These are phyloP conservation scores for Suillus weaverae DNA, from an alignment of 768 basidiomycete species.

Conservation along the genomic window DNA sequence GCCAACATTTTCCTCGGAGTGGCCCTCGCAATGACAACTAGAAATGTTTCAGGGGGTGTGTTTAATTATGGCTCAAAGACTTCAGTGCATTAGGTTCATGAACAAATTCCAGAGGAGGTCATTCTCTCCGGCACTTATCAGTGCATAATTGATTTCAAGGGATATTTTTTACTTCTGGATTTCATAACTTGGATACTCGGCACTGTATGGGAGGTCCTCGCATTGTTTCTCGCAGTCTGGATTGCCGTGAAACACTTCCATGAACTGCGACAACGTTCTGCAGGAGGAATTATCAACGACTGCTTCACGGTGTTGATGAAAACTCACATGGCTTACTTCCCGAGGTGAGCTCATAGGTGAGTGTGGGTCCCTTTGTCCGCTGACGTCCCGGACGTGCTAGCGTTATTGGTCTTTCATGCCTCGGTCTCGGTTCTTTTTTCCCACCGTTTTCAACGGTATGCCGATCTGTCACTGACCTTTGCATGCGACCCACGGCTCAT, in stretches of 20 bases:
- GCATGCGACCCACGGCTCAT: background rate
- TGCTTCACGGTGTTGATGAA: background rate
- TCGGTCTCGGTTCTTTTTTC: background rate
- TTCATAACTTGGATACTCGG: background rate
- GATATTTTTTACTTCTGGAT: background rate
- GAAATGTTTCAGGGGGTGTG: background rate
- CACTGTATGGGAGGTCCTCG: background rate
- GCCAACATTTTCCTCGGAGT: background rate
- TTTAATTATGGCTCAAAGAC: background rate
- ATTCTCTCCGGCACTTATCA: background rate
- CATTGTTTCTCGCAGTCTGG: background rate
- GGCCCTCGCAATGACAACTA: background rate
- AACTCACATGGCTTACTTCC: background rate
- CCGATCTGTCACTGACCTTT: background rate
- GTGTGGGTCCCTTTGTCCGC: background rate
- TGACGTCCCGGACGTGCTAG: background rate
- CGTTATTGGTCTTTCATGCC: background rate
- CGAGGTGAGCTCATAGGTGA: background rate
- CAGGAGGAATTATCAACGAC: background rate
- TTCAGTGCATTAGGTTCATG: background rate
- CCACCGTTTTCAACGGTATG: background rate
- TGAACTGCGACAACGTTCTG: background rate
- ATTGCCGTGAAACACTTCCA: background rate
- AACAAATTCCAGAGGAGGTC: background rate
- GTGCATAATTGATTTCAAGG: background rate